Base-by-base conservation (phyloP, 2,329 filamentous ascomycete species). In the Fusarium sp. region DNA sequence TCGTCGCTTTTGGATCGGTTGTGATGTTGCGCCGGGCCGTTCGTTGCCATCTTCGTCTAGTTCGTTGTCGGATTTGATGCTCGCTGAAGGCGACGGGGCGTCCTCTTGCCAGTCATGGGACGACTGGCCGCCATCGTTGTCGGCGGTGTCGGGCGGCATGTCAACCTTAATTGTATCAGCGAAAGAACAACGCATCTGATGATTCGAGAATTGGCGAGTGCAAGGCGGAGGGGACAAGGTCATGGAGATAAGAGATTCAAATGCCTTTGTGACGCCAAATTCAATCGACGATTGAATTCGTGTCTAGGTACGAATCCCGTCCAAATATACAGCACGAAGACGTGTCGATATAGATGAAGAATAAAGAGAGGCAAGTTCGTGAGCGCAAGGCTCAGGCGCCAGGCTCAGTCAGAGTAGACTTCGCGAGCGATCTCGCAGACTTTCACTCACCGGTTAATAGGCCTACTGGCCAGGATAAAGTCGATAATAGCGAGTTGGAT, bases 1-100 rank as follows among this genome's bases (percentile, higher is more conserved):
- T 57, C 92, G 86, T 66, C 92, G 86, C 78, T 95, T 95, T 76
- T 94, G 92, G 62, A 92, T 84, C 15, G 91, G 91, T 71, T 84
- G 81, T 39, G 80, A 81, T n/a, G 82, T 76, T 17, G 78, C 77
- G 53, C 81, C 80, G 36, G 73, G 68, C 39, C 70, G 70, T 28
- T 69, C 67, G 55, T 64, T 72, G 26, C 76, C 73, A 68, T 81
- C 79, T 62, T 82, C 80, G 65, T 82, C 78, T 40, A 80, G 78
- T 67, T 82, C 79, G 66, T 82, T 77, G 49, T 81, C 78, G 73
- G 84, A 81, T 73, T 81, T 82, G 58, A 74, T 76, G 76, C 80
- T 85, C 64, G 77, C 83, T 61, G 78, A 81, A 61, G 79, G 83
- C 58, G 79, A 84, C 40, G 74, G 80, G 61, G 76, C 75, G 63